Conservation (phyloP, 2,329 filamentous ascomycete genomes). For the Cytospora leucostoma region DNA sequence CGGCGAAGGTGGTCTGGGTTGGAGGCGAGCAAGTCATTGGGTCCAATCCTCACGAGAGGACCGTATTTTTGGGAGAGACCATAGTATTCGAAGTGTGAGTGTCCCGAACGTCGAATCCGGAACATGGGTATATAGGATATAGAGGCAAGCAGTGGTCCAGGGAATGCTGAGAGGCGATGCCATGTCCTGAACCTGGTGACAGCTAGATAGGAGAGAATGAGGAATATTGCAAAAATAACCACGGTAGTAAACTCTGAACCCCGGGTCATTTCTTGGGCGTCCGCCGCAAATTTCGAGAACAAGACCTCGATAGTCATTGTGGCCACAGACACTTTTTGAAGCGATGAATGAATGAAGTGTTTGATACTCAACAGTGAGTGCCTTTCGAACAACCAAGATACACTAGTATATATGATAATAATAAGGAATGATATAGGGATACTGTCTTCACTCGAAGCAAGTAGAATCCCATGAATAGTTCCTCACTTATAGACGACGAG, state of each 20-base stretch:
- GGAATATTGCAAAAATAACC: not conserved
- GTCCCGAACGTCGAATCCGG: conserved; percentile 13
- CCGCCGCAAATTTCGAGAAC: not conserved
- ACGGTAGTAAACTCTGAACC: not conserved
- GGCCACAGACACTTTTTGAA: not conserved
- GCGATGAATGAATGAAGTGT: not conserved
- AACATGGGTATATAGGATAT: conserved; percentile 23
- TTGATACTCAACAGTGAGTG: not conserved
- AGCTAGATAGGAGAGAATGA: conserved; percentile 1
- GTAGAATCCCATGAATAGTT: conserved; percentile 8
- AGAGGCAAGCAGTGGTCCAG: conserved; percentile 14
- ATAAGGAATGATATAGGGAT: conserved; percentile 1
- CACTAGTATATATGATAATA: conserved; percentile 3
- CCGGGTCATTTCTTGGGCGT: not conserved
- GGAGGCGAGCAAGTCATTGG: conserved; percentile 22
- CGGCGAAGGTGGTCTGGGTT: conserved; percentile 23
- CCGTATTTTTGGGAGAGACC: conserved; percentile 19
- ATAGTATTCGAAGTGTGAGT: conserved; percentile 16
- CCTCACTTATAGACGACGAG: conserved; percentile 16
- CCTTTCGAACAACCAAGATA: not conserved
- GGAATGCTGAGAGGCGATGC: conserved; percentile 19
- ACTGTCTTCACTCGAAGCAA: conserved; percentile 17
- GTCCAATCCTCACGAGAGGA: conserved; percentile 21
- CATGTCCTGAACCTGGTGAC: conserved; percentile 21
- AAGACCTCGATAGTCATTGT: not conserved